phyloP scores from a whole-genome alignment of 1,284 basidiomycete genomes.

The Ceratobasidium sp. region DNA sequence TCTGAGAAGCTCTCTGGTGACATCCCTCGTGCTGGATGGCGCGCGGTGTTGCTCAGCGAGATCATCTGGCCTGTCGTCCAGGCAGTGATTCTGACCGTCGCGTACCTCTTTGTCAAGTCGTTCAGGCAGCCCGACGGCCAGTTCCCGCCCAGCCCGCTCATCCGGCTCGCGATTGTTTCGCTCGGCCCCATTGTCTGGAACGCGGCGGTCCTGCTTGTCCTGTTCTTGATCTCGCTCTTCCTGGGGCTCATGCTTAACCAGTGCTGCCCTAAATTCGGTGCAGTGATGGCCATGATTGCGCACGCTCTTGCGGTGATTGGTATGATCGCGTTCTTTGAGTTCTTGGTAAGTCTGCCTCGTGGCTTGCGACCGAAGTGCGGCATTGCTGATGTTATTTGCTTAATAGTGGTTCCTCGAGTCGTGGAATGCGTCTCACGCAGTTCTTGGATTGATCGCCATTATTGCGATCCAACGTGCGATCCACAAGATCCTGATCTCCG shows the following conservation, averaged over 20 bases:
- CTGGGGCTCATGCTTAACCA: constrained; percentile 91
- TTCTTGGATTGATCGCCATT: constrained; percentile 86
- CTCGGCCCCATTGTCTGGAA: constrained; percentile 97
- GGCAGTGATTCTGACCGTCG: constrained; percentile 80
- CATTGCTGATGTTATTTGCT: constrained; percentile 49
- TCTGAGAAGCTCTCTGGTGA: constrained; percentile 95
- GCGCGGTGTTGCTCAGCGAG: constrained; percentile 87
- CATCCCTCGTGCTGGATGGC: constrained; percentile 89
- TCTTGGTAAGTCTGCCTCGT: constrained; percentile 71
- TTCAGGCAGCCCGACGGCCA: constrained; percentile 79
- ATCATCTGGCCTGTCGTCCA: constrained; percentile 85
- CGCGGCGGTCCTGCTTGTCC: constrained; percentile 82
- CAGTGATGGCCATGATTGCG: constrained; percentile 87
- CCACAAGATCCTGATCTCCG: constrained; percentile 90
- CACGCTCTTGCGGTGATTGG: constrained; percentile 84
- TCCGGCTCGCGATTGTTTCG: constrained; percentile 93
- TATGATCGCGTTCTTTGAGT: constrained; percentile 93
- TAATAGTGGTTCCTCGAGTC: constrained; percentile 90
- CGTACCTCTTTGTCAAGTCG: constrained; percentile 73
- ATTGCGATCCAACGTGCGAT: constrained; percentile 90
- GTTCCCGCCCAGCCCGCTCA: constrained; percentile 76
- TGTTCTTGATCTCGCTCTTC: constrained; percentile 93
- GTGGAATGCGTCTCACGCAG: constrained; percentile 92
- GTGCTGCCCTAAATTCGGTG: constrained; percentile 85
- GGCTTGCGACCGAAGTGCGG: constrained; percentile 43